phyloP scores from a whole-genome alignment of 768 basidiomycete species.

The Coprinopsis strossmayeri region DNA sequence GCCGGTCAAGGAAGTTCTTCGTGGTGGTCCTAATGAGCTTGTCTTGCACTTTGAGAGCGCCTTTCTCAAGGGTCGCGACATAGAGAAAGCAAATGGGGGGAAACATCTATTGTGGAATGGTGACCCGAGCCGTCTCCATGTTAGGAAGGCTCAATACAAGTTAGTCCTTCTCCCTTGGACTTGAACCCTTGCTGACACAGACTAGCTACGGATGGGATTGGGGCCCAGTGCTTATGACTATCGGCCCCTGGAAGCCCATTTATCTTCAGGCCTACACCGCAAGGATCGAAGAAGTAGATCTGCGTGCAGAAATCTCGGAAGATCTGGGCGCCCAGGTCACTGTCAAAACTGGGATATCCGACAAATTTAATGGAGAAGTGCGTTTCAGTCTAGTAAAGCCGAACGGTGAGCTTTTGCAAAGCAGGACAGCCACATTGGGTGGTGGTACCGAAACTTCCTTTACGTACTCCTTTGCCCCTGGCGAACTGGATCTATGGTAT shows the following conservation, averaged over 20 bases:
- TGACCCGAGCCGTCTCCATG: conserved; percentile 82
- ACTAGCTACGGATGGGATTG: conserved; percentile 87
- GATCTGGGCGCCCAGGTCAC: conserved; percentile 44
- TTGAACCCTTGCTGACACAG: background rate
- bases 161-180: conserved; percentile 27
- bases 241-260: conserved; percentile 85
- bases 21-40: conserved; percentile 58
- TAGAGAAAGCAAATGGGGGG: conserved; percentile 56
- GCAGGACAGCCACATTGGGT: conserved; percentile 32
- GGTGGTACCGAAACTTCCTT: conserved; percentile 29
- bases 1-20: conserved; percentile 47
- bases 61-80: conserved; percentile 67
- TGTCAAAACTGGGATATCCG: conserved; percentile 37
- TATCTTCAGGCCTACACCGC: conserved; percentile 59
- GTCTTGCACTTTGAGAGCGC: conserved; percentile 68
- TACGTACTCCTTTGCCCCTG: conserved; percentile 44
- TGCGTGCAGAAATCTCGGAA: conserved; percentile 53
- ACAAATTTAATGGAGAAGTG: conserved; percentile 30
- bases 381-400: conserved; percentile 44
- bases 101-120: conserved; percentile 81
- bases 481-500: conserved; percentile 76
- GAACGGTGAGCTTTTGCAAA: conserved; percentile 27
- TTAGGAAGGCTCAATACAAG: conserved; percentile 93
- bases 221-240: conserved; percentile 84
- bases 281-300: conserved; percentile 59